Evolutionary conservation across 176 grass and related monocot genomes (phyloP).

Genomic region (Oryza meridionalis): DNA sequence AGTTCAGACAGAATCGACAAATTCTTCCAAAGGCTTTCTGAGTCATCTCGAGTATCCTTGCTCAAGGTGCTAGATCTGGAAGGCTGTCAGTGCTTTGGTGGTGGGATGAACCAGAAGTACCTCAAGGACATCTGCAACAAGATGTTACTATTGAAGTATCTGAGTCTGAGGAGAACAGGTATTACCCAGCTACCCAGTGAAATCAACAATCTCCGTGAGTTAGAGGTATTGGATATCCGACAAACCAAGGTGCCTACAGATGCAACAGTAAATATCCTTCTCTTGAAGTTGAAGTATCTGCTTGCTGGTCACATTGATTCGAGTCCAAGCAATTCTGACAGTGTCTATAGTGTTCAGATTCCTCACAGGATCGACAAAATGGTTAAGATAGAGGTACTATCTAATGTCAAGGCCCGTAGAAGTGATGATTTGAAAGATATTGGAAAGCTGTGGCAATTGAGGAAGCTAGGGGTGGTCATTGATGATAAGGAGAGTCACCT

Average conservation of each 20-base stretch:
- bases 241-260: neutral
- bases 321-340: neutral
- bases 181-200: neutral
- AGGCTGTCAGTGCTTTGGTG: neutral
- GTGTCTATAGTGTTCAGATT: neutral
- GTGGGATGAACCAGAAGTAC: neutral
- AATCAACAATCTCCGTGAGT: constrained; percentile 34
- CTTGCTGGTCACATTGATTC: neutral
- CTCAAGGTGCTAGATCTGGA: constrained; percentile 26
- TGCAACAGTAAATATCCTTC: neutral
- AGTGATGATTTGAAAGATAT: neutral
- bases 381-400: constrained; percentile 10
- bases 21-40: neutral
- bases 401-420: neutral
- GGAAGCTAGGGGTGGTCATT: constrained; percentile 27
- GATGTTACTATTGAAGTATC: constrained; percentile 33
- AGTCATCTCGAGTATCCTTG: neutral
- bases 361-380: neutral
- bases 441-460: neutral
- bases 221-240: constrained; percentile 40
- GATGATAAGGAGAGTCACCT: neutral
- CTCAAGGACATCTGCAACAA: neutral
- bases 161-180: neutral
- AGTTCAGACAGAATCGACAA: neutral
- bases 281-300: constrained; percentile 12